Percentiles rank a stretch among this genome's conserved stretches.
phyloP scores from a whole-genome alignment of 1,284 basidiomycete species.

The Trametes polyzona region DNA sequence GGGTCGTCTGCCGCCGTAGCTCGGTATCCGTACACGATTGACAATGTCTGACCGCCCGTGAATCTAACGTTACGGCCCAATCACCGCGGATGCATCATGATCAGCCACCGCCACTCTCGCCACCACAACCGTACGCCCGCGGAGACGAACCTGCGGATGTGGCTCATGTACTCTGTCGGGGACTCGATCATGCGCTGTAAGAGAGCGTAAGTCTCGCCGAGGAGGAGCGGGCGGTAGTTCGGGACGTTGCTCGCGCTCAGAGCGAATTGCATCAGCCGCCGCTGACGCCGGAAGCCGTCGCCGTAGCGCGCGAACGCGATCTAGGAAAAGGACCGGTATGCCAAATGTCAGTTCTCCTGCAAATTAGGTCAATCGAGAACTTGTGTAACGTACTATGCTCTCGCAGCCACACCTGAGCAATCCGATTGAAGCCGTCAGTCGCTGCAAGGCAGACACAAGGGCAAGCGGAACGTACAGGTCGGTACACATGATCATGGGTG shows the following conservation, averaged over 20 bases:
- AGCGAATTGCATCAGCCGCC: constrained; percentile 11
- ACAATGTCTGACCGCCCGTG: background rate
- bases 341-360: background rate
- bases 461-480: constrained; percentile 8
- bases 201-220: constrained; percentile 7
- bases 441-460: background rate
- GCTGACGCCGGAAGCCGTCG: background rate
- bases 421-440: no score
- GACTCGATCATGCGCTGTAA: constrained; percentile 6
- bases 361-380: background rate
- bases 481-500: constrained; percentile 1
- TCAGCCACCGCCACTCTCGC: background rate
- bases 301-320: background rate
- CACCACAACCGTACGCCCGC: background rate
- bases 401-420: constrained; percentile 4
- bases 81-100: background rate
- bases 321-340: background rate
- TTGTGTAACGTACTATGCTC: background rate
- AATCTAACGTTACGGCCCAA: background rate
- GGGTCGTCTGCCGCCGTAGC: background rate
- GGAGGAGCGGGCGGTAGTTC: background rate
- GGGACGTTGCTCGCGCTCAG: constrained; percentile 8
- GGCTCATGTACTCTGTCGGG: constrained; percentile 11
- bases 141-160: constrained; percentile 1
- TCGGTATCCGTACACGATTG: constrained; percentile 3